Evolutionary conservation across 2,329 filamentous ascomycete genomes (phyloP).

Genomic region (Zasmidium cellare): DNA sequence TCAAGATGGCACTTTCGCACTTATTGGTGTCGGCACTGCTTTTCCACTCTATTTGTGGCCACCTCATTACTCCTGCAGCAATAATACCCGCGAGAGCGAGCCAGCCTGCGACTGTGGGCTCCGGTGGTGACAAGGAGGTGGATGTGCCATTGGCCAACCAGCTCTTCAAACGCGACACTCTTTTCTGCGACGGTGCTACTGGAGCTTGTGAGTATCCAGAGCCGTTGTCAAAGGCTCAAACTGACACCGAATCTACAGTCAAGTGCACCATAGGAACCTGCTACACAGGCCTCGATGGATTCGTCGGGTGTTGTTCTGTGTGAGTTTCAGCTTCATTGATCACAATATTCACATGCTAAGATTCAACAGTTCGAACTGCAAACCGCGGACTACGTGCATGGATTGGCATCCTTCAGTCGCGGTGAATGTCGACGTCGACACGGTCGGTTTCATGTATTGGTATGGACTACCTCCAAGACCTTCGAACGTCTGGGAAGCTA

Average conservation of each 20-base stretch:
- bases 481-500: neutral
- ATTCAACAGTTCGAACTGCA: constrained; percentile 11
- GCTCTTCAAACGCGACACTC: constrained; percentile 2
- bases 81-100: constrained; percentile 6
- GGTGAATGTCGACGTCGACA: constrained; percentile 17
- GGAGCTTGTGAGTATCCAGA: neutral
- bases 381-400: constrained; percentile 18
- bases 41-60: too few relatives aligned
- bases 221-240: too few relatives aligned
- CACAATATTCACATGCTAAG: too few relatives aligned
- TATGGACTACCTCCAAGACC: neutral
- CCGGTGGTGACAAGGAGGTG: too few relatives aligned
- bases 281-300: constrained; percentile 16
- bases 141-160: too few relatives aligned
- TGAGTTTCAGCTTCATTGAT: too few relatives aligned
- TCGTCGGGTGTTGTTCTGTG: constrained; percentile 22
- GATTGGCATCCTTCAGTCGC: constrained; percentile 11
- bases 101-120: too few relatives aligned
- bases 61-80: constrained; percentile 7
- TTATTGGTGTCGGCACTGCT: too few relatives aligned
- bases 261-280: constrained; percentile 14
- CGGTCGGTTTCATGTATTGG: constrained; percentile 23
- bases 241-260: too few relatives aligned
- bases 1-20: too few relatives aligned
- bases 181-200: constrained; percentile 4